Evolutionary conservation across 2,329 filamentous ascomycete species (phyloP).

Genomic region (Endothia cerciana): DNA sequence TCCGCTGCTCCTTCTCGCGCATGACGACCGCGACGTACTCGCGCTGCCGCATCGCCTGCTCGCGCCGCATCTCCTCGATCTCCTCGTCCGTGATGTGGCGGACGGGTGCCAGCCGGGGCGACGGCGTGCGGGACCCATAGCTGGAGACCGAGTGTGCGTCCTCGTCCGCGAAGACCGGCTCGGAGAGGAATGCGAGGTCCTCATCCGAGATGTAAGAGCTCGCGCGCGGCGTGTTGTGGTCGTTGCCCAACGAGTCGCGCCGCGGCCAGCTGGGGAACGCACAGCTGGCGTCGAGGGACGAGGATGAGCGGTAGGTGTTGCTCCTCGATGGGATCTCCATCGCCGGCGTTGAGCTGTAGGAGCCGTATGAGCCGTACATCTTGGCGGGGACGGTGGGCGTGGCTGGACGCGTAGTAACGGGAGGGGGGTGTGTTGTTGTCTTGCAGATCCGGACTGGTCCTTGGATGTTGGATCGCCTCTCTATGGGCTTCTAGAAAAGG

Average conservation of each 20-base stretch:
- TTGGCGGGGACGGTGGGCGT: slow-evolving; percentile 34
- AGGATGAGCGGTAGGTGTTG: slow-evolving; percentile 27
- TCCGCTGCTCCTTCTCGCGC: slow-evolving; percentile 55
- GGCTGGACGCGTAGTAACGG: slow-evolving; percentile 20
- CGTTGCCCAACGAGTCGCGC: slow-evolving; percentile 52
- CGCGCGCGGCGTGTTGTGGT: slow-evolving; percentile 45
- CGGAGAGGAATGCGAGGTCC: slow-evolving; percentile 56
- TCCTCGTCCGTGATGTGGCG: slow-evolving; percentile 50
- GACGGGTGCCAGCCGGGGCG: slow-evolving; percentile 37
- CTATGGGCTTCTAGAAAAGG: not conserved
- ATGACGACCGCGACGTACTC: slow-evolving; percentile 56
- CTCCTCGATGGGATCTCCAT: slow-evolving; percentile 50
- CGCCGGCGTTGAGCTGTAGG: slow-evolving; percentile 53
- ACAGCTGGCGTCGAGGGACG: slow-evolving; percentile 50
- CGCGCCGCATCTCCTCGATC: slow-evolving; percentile 53
- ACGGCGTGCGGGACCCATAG: slow-evolving; percentile 49
- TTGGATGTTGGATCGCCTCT: slow-evolving; percentile 9
- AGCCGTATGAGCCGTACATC: slow-evolving; percentile 49
- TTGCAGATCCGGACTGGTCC: slow-evolving; percentile 11
- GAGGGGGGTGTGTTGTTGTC: not conserved
- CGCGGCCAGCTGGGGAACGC: slow-evolving; percentile 65
- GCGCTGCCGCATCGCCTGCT: slow-evolving; percentile 55
- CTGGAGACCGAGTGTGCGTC: slow-evolving; percentile 52
- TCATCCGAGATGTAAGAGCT: slow-evolving; percentile 66
- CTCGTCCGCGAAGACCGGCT: slow-evolving; percentile 56